Percentiles rank a stretch among this genome's conserved stretches.
phyloP scores from a whole-genome alignment of 1,139 yeast genomes.

The Yamadazyma diospyri region DNA sequence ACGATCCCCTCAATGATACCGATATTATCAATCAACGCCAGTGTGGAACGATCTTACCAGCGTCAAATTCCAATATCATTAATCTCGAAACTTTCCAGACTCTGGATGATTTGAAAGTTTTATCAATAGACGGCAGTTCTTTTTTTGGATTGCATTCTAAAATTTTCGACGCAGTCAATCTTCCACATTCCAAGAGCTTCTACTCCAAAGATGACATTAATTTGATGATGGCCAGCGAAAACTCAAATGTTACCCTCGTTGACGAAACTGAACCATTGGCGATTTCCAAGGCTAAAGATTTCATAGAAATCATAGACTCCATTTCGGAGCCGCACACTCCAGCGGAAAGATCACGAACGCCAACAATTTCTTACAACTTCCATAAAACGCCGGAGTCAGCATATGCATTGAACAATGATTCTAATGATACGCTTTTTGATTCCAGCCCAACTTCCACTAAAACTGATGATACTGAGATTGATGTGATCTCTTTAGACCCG shows the following conservation, averaged over 20 bases:
- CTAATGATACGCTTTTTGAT: constrained; percentile 19
- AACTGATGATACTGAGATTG: constrained; percentile 2
- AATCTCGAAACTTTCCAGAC: constrained; percentile 37
- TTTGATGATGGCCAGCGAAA: constrained; percentile 17
- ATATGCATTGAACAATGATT: constrained; percentile 6
- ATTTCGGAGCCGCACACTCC: background rate
- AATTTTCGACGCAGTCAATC: constrained; percentile 32
- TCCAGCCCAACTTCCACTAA: constrained; percentile 5
- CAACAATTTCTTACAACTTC: background rate
- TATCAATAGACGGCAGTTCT: constrained; percentile 53
- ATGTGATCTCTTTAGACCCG: constrained; percentile 2
- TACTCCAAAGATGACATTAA: constrained; percentile 34
- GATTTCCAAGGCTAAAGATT: constrained; percentile 11
- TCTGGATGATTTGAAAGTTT: constrained; percentile 31
- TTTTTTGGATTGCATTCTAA: constrained; percentile 54
- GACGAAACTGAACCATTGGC: constrained; percentile 24
- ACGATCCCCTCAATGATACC: constrained; percentile 30
- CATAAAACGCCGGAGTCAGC: background rate
- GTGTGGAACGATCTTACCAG: constrained; percentile 61
- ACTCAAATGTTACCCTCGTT: constrained; percentile 28
- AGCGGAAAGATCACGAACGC: background rate
- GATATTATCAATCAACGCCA: constrained; percentile 40
- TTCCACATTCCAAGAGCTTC: constrained; percentile 17
- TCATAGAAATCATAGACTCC: constrained; percentile 1
- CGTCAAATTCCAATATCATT: constrained; percentile 49